phyloP scores from a whole-genome alignment of 2,329 filamentous ascomycete species.

The Aspergillus thermomutatus region DNA sequence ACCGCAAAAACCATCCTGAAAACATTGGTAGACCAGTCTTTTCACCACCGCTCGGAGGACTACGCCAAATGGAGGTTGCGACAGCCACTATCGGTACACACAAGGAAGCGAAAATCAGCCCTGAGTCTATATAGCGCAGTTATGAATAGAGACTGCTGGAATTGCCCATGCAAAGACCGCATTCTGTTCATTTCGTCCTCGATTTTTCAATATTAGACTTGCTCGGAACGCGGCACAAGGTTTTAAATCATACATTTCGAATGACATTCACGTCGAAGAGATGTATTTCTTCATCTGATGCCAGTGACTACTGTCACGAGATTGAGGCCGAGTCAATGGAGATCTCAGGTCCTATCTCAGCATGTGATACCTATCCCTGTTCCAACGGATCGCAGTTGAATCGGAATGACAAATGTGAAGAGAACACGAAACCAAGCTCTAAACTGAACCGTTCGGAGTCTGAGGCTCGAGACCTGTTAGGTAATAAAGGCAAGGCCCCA shows the following conservation, averaged over 20 bases:
- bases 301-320: neutral
- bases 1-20: slow-evolving; percentile 10
- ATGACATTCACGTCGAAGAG: neutral
- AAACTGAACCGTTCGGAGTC: too few relatives aligned
- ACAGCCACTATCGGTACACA: neutral
- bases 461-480: too few relatives aligned
- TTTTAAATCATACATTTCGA: neutral
- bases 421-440: neutral
- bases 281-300: too few relatives aligned
- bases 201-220: neutral
- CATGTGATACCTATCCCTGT: too few relatives aligned
- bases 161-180: slow-evolving; percentile 2
- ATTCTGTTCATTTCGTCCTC: neutral
- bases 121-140: slow-evolving; percentile 2
- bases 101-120: neutral
- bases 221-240: neutral
- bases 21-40: slow-evolving; percentile 13
- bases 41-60: too few relatives aligned
- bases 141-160: slow-evolving; percentile 7
- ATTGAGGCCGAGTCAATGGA: neutral
- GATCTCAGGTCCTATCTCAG: neutral
- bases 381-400: too few relatives aligned
- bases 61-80: neutral
- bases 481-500: neutral
- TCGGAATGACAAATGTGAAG: neutral